A percentile compares a stretch with the other conserved stretches of the same genome.
Conservation (phyloP, 306 rosid genomes). For the Cicer judaicum region DNA sequence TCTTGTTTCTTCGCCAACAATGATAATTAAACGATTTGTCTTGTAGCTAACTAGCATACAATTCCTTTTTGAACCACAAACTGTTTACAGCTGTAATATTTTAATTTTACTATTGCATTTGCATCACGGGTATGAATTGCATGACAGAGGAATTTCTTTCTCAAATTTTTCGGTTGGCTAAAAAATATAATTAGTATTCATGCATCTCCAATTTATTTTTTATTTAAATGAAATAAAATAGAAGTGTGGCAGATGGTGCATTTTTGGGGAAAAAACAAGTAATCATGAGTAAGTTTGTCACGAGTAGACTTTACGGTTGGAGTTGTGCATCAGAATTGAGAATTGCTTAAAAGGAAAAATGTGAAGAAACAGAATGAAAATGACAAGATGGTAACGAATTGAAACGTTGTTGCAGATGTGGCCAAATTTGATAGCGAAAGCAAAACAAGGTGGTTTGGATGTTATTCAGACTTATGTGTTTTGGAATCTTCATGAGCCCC, state of each 20-base stretch:
- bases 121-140: constrained; percentile 49
- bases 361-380: not conserved
- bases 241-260: not conserved
- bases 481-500: constrained; percentile 90
- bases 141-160: not conserved
- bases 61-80: not conserved
- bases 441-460: constrained; percentile 89
- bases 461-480: constrained; percentile 93
- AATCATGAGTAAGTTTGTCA: not conserved
- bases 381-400: not conserved
- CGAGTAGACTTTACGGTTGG: constrained; percentile 41
- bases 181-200: too few species aligned
- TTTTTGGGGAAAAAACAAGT: not conserved
- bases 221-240: too few species aligned
- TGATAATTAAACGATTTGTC: constrained; percentile 4
- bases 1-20: not conserved
- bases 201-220: too few species aligned
- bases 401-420: constrained; percentile 66
- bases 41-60: constrained; percentile 28
- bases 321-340: not conserved
- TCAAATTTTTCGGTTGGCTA: constrained; percentile 24
- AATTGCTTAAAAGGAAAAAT: constrained; percentile 30
- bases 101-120: constrained; percentile 32
- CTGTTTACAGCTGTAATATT: constrained; percentile 7
- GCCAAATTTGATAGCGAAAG: constrained; percentile 81